A percentile compares a stretch with the other conserved stretches of the same genome.
Conservation (phyloP, 345 rosid genomes). For the Eucalyptus curtisii region DNA sequence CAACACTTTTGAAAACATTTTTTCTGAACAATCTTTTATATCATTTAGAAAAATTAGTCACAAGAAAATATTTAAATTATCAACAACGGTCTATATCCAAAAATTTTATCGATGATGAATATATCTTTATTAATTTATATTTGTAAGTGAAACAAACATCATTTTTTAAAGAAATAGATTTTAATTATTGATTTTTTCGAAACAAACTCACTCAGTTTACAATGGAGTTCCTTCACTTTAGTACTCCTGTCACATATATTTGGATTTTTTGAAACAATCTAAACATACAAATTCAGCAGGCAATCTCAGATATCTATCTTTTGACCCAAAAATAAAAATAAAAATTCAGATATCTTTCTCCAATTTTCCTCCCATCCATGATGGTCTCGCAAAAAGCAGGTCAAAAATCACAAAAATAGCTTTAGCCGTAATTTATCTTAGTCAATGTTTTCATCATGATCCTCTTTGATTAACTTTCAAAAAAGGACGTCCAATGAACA, state of each 20-base stretch:
- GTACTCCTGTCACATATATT: neutral
- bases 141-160: neutral
- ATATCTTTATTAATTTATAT: neutral
- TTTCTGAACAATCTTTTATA: neutral
- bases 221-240: neutral
- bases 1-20: neutral
- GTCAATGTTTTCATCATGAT: neutral
- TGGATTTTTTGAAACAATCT: neutral
- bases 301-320: neutral
- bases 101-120: too few relatives aligned
- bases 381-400: neutral
- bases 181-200: neutral
- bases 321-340: too few relatives aligned
- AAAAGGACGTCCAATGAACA: neutral
- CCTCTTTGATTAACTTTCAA: neutral
- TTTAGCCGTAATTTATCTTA: neutral
- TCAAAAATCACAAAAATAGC: neutral
- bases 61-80: neutral
- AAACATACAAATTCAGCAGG: neutral
- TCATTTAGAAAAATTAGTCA: neutral
- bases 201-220: rapidly evolving
- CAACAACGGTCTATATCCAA: neutral
- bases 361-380: neutral
- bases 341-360: neutral
- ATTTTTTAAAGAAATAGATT: neutral